A percentile compares a stretch with the other conserved stretches of the same genome.
phyloP scores from a whole-genome alignment of 345 rosid genomes.

The Sonneratia alba region DNA sequence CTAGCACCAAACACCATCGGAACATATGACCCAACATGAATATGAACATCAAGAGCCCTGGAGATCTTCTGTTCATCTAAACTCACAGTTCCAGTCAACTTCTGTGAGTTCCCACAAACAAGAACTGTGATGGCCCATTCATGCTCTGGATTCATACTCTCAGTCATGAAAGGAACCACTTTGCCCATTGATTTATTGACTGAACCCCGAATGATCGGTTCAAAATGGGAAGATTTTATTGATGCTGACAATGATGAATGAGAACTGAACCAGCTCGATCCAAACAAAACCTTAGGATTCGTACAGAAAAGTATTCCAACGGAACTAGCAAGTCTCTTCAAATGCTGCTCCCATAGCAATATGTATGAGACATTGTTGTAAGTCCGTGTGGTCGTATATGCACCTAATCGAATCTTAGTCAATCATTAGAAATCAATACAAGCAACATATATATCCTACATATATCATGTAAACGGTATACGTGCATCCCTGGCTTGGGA shows the following conservation, averaged over 20 bases:
- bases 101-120: constrained; percentile 45
- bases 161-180: constrained; percentile 31
- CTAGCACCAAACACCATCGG: constrained; percentile 43
- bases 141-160: constrained; percentile 30
- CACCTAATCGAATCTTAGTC: constrained; percentile 31
- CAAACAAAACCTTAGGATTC: neutral
- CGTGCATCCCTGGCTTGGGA: neutral
- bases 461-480: neutral
- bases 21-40: constrained; percentile 50
- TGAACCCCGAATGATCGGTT: constrained; percentile 26
- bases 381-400: constrained; percentile 82
- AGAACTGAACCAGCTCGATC: neutral
- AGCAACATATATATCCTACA: neutral
- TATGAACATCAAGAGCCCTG: constrained; percentile 39
- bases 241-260: constrained; percentile 21
- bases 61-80: constrained; percentile 14
- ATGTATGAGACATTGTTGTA: constrained; percentile 35
- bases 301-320: neutral
- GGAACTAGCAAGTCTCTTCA: neutral
- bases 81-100: constrained; percentile 17
- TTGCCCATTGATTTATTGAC: constrained; percentile 38
- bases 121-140: constrained; percentile 76
- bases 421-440: neutral
- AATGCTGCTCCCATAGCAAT: constrained; percentile 18
- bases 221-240: constrained; percentile 21